Percentiles rank a stretch among this genome's conserved stretches.
These are phyloP conservation scores for Septoria petroselini DNA, from an alignment of 2,329 filamentous ascomycete genomes.

Conservation along the genomic window DNA sequence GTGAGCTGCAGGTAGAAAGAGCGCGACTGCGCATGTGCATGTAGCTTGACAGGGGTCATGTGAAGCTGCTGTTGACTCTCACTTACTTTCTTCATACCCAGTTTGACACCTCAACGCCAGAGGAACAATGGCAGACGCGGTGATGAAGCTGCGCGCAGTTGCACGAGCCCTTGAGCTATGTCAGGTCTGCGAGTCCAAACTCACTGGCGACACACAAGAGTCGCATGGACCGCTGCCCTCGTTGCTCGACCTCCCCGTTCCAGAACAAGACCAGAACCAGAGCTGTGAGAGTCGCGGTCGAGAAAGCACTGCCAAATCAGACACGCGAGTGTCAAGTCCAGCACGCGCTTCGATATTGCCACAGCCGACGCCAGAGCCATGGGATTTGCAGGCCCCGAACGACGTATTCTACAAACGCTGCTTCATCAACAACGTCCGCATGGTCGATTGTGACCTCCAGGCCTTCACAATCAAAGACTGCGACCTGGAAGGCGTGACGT, in stretches of 20 bases:
- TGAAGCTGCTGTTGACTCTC: not conserved
- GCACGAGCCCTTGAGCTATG: slow-evolving; percentile 3
- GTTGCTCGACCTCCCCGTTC: slow-evolving; percentile 6
- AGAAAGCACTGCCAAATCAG: not conserved
- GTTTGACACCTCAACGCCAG: not conserved
- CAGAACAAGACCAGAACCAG: not conserved
- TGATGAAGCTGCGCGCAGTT: slow-evolving; percentile 7
- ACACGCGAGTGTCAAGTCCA: not conserved
- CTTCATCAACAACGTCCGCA: slow-evolving; percentile 11
- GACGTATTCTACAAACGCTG: slow-evolving; percentile 12
- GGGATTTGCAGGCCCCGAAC: not conserved
- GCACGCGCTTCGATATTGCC: not conserved
- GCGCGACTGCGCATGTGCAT: too few relatives aligned
- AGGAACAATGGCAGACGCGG: slow-evolving; percentile 4
- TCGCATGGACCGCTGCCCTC: not conserved
- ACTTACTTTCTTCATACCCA: not conserved
- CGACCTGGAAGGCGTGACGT: slow-evolving; percentile 10
- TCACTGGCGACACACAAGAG: slow-evolving; percentile 6
- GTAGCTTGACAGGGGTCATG: too few relatives aligned
- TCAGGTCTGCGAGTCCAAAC: slow-evolving; percentile 5
- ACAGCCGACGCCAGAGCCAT: not conserved
- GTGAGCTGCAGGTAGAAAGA: too few relatives aligned
- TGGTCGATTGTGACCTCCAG: slow-evolving; percentile 12
- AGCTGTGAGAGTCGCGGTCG: not conserved
- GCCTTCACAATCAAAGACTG: slow-evolving; percentile 10